Evolutionary conservation across 768 basidiomycete species (phyloP).

Genomic region (Tricholoma sp.): DNA sequence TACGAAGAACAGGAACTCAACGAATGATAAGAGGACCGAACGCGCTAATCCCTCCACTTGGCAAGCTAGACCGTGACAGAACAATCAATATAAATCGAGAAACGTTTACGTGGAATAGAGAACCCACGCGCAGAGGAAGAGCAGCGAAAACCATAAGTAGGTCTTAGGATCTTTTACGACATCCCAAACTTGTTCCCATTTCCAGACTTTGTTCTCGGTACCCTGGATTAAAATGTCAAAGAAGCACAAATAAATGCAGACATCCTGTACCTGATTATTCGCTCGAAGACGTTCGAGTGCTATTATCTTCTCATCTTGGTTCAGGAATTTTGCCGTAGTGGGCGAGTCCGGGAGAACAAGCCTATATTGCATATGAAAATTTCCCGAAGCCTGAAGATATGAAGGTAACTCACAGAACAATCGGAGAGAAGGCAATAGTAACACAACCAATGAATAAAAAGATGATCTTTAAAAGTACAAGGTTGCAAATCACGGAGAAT

Average conservation of each 20-base stretch:
- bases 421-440: slow-evolving; percentile 33
- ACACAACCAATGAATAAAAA: slow-evolving; percentile 41
- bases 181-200: slow-evolving; percentile 38
- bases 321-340: slow-evolving; percentile 34
- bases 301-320: slow-evolving; percentile 34
- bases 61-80: slow-evolving; percentile 16
- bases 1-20: slow-evolving; percentile 5
- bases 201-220: slow-evolving; percentile 41
- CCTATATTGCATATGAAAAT: slow-evolving; percentile 10
- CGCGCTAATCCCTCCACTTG: slow-evolving; percentile 36
- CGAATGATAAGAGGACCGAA: slow-evolving; percentile 42
- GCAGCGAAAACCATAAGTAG: slow-evolving; percentile 35
- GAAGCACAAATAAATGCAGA: neutral
- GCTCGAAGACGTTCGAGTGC: slow-evolving; percentile 37
- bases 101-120: neutral
- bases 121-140: slow-evolving; percentile 37
- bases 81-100: slow-evolving; percentile 1
- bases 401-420: slow-evolving; percentile 24
- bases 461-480: slow-evolving; percentile 23
- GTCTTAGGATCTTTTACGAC: slow-evolving; percentile 35
- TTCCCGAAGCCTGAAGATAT: neutral
- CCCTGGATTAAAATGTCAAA: slow-evolving; percentile 17
- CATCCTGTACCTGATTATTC: slow-evolving; percentile 31
- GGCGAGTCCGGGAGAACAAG: slow-evolving; percentile 42
- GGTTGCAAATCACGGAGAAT: neutral